Conservation (phyloP, 2,329 filamentous ascomycete species). For the Tolypocladium sp. region DNA sequence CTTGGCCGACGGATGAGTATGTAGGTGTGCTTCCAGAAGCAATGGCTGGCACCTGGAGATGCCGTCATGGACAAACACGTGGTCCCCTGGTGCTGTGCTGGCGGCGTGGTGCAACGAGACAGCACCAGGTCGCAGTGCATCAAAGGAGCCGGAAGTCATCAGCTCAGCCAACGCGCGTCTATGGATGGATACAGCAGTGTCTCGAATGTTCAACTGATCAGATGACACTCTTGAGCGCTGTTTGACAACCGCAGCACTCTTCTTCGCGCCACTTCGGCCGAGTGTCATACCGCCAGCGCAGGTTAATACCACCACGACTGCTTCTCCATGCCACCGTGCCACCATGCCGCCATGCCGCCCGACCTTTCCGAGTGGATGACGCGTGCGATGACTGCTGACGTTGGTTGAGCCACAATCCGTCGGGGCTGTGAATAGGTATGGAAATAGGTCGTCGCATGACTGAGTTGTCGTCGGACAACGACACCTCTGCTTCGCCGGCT, state of each 20-base stretch:
- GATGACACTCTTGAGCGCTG: background rate
- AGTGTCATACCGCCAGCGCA: no score
- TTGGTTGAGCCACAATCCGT: no score
- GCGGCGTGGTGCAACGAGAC: background rate
- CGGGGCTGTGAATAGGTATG: no score
- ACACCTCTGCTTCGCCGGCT: background rate
- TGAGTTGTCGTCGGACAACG: no score
- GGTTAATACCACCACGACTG: no score
- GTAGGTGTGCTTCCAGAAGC: background rate
- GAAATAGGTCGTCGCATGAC: background rate
- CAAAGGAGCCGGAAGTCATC: background rate
- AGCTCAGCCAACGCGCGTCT: background rate
- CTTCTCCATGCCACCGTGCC: no score
- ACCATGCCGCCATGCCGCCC: no score
- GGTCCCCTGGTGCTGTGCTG: background rate
- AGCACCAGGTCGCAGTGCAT: background rate
- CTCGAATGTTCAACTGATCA: background rate
- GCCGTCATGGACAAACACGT: background rate
- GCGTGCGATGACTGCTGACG: background rate
- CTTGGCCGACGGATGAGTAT: background rate
- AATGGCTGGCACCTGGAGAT: background rate
- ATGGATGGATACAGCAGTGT: background rate
- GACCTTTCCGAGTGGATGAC: background rate
- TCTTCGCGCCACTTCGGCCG: no score
- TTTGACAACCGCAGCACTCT: background rate